Evolutionary conservation across 2,329 filamentous ascomycete genomes (phyloP).

Genomic region (Dichotomopilus funicola): DNA sequence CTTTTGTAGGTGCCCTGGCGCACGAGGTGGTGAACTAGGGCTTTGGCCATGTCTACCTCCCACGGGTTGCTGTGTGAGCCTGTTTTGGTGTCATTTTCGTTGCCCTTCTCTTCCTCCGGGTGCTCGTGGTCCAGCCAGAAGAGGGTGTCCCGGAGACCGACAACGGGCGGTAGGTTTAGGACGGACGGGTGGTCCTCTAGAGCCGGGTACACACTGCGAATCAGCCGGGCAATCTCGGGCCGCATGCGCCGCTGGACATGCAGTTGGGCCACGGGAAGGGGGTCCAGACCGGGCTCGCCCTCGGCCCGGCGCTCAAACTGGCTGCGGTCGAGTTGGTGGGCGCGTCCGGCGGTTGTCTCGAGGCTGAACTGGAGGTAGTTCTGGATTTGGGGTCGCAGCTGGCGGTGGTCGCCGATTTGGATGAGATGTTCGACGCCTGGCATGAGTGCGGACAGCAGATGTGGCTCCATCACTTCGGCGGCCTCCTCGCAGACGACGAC

Average conservation of each 20-base stretch:
- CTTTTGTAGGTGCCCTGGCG: slow-evolving; percentile 55
- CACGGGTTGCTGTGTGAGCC: slow-evolving; percentile 47
- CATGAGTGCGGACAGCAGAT: slow-evolving; percentile 52
- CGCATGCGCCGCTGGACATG: slow-evolving; percentile 60
- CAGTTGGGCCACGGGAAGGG: slow-evolving; percentile 34
- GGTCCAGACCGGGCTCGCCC: slow-evolving; percentile 19
- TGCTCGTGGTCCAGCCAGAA: slow-evolving; percentile 58
- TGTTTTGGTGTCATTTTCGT: slow-evolving; percentile 31
- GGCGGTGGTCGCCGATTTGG: slow-evolving; percentile 57
- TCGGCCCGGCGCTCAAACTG: slow-evolving; percentile 50
- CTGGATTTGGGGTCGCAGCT: slow-evolving; percentile 53
- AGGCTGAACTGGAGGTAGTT: slow-evolving; percentile 34
- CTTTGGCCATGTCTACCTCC: slow-evolving; percentile 58
- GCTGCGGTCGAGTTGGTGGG: slow-evolving; percentile 50
- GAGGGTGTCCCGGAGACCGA: slow-evolving; percentile 46
- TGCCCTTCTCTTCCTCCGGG: slow-evolving; percentile 34
- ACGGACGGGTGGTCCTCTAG: slow-evolving; percentile 45
- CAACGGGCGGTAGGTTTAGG: slow-evolving; percentile 38
- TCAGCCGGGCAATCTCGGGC: slow-evolving; percentile 52
- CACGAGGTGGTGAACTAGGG: slow-evolving; percentile 58
- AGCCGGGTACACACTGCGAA: slow-evolving; percentile 50
- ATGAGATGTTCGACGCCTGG: slow-evolving; percentile 55
- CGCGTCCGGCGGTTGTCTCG: slow-evolving; percentile 35
- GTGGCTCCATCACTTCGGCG: slow-evolving; percentile 60
- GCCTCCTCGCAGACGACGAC: slow-evolving; percentile 63